Evolutionary conservation across 352 stramenopile species (phyloP).

Genomic region (Thalassiosira livingstoniorum): DNA sequence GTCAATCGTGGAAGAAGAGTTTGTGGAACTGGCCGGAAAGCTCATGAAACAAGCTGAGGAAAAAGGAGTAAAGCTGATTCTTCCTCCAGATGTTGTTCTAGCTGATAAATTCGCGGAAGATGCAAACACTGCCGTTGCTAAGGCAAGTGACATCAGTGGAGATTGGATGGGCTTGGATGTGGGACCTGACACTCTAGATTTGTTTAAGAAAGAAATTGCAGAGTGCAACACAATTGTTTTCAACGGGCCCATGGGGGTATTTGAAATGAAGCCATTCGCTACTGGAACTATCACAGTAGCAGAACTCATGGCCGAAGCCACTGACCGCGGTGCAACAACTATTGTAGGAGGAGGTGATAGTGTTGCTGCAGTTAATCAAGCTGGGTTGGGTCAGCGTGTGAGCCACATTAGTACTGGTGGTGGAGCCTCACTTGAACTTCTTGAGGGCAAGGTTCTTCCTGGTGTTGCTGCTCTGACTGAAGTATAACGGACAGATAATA

Average conservation of each 20-base stretch:
- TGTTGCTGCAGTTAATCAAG: constrained; percentile 94
- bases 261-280: constrained; percentile 97
- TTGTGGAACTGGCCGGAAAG: constrained; percentile 87
- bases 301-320: constrained; percentile 91
- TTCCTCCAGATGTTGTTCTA: constrained; percentile 98
- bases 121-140: constrained; percentile 89
- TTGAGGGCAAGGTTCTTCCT: constrained; percentile 98
- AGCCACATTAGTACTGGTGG: constrained; percentile 97
- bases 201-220: constrained; percentile 76
- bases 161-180: constrained; percentile 98
- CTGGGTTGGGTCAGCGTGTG: constrained; percentile 91
- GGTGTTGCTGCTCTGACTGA: constrained; percentile 96
- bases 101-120: constrained; percentile 97
- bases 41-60: constrained; percentile 97
- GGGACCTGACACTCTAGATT: constrained; percentile 89
- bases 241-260: constrained; percentile 95
- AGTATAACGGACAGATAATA: constrained; percentile 78
- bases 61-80: constrained; percentile 97
- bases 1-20: constrained; percentile 93
- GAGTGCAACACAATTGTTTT: constrained; percentile 81
- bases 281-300: constrained; percentile 93
- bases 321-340: constrained; percentile 75
- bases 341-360: constrained; percentile 93
- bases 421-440: constrained; percentile 95
- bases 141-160: constrained; percentile 93